Conservation (phyloP, 495 filamentous ascomycete genomes). For the Penicillium ochrochloron region DNA sequence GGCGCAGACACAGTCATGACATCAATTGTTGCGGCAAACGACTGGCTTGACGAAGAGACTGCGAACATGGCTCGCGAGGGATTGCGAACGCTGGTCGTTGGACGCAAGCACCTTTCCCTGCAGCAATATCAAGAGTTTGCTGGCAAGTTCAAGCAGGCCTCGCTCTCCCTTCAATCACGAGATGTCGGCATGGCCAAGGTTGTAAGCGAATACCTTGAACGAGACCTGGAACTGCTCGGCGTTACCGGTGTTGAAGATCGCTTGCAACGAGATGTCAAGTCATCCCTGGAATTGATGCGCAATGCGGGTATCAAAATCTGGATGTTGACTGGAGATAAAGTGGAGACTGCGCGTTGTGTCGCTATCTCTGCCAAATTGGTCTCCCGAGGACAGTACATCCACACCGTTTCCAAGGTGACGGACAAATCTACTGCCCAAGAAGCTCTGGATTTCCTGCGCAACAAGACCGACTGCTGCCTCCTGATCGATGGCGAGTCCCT, state of each 20-base stretch:
- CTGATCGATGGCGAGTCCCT: constrained; percentile 95
- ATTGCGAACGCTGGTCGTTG: constrained; percentile 90
- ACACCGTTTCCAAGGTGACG: constrained; percentile 81
- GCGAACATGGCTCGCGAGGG: constrained; percentile 99
- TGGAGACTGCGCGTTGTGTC: constrained; percentile 96
- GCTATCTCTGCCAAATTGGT: constrained; percentile 94
- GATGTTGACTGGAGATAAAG: constrained; percentile 99
- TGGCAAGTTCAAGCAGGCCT: constrained; percentile 73
- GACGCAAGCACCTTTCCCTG: constrained; percentile 75
- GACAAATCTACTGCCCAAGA: constrained; percentile 70
- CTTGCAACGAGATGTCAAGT: constrained; percentile 92
- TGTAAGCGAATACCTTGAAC: constrained; percentile 80
- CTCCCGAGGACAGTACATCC: constrained; percentile 92
- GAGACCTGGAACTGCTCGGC: constrained; percentile 86
- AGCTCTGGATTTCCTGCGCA: constrained; percentile 83
- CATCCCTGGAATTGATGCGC: constrained; percentile 88
- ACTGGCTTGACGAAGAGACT: constrained; percentile 99
- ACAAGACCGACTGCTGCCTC: constrained; percentile 85
- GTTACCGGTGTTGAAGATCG: constrained; percentile 99
- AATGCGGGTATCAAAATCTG: constrained; percentile 99
- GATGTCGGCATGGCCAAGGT: constrained; percentile 81
- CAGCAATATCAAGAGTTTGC: constrained; percentile 83
- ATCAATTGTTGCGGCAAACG: constrained; percentile 88
- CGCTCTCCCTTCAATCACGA: constrained; percentile 75
- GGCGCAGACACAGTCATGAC: constrained; percentile 98